Percentiles rank a stretch among this genome's conserved stretches.
Conservation (phyloP, 1,139 yeast species). For the Hemisphaericaspora subhashii region DNA sequence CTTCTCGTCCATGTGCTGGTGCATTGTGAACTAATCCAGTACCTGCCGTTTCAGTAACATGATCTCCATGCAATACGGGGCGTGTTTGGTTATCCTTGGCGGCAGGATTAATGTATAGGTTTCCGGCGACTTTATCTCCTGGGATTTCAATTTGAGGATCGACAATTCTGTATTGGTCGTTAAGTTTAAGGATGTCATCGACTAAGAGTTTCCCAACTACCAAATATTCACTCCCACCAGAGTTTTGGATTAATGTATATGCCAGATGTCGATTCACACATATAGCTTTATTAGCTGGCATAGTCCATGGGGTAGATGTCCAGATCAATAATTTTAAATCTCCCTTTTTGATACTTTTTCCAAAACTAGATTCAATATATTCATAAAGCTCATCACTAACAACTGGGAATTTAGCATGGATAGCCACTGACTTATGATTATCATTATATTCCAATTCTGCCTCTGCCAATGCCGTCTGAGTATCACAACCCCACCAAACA, state of each 20-base stretch:
- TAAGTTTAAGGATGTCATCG: slow-evolving; percentile 24
- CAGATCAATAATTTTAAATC: slow-evolving; percentile 56
- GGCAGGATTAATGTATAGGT: slow-evolving; percentile 59
- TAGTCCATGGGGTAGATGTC: slow-evolving; percentile 99
- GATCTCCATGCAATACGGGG: slow-evolving; percentile 77
- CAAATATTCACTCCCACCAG: slow-evolving; percentile 32
- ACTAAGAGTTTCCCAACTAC: slow-evolving; percentile 52
- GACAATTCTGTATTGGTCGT: slow-evolving; percentile 34
- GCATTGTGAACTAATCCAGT: slow-evolving; percentile 97
- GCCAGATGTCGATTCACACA: slow-evolving; percentile 61
- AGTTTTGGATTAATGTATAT: slow-evolving; percentile 53
- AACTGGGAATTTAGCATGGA: slow-evolving; percentile 69
- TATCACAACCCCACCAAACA: slow-evolving; percentile 96
- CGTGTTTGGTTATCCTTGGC: slow-evolving; percentile 32
- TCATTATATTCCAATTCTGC: slow-evolving; percentile 89
- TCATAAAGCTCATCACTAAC: slow-evolving; percentile 7
- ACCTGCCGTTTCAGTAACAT: slow-evolving; percentile 81
- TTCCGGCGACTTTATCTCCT: slow-evolving; percentile 49
- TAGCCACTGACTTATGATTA: slow-evolving; percentile 69
- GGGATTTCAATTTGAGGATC: slow-evolving; percentile 12
- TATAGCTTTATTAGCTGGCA: slow-evolving; percentile 83
- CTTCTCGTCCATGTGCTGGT: slow-evolving; percentile 97
- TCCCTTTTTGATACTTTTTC: slow-evolving; percentile 5
- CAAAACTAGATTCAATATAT: slow-evolving; percentile 5
- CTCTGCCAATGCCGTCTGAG: slow-evolving; percentile 92